Percentiles rank a stretch among this genome's conserved stretches.
phyloP scores from a whole-genome alignment of 352 stramenopile species.

The Thraustotheca clavata region DNA sequence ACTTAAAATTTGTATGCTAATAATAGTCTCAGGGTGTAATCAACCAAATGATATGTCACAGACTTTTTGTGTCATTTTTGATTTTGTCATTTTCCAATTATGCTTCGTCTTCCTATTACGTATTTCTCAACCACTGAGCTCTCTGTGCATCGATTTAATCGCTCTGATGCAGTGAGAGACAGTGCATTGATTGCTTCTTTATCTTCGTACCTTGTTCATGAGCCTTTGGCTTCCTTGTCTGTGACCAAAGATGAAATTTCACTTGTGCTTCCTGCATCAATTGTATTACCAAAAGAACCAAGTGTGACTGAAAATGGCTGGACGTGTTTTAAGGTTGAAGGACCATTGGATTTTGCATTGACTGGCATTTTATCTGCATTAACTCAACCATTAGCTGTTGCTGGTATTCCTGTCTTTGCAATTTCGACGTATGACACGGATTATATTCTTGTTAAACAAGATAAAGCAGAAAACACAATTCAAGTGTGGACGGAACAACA shows the following conservation, averaged over 20 bases:
- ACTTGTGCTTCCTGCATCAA: background rate
- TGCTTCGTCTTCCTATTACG: background rate
- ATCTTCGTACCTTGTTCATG: background rate
- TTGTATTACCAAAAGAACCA: background rate
- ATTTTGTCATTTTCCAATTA: too few relatives aligned
- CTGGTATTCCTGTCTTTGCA: conserved; percentile 16
- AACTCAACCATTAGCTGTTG: conserved; percentile 1
- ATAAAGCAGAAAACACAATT: conserved; percentile 17
- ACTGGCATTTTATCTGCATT: conserved; percentile 18
- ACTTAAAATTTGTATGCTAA: too few relatives aligned
- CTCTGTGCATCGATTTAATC: background rate
- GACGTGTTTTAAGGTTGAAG: conserved; percentile 20
- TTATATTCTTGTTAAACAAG: conserved; percentile 20
- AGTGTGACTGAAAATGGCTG: conserved; percentile 3
- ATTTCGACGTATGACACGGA: conserved; percentile 20
- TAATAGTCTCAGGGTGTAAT: too few relatives aligned
- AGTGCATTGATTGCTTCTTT: background rate
- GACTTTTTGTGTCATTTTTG: too few relatives aligned
- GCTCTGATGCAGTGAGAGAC: background rate
- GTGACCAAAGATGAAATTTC: conserved; percentile 13
- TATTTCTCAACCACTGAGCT: background rate
- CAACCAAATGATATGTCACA: too few relatives aligned
- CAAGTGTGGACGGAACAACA: conserved; percentile 10
- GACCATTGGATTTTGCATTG: conserved; percentile 14
- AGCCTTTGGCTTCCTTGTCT: conserved; percentile 5